These are phyloP conservation scores for Lippia alba DNA, from an alignment of 305 asterid species.

Conservation along the genomic window DNA sequence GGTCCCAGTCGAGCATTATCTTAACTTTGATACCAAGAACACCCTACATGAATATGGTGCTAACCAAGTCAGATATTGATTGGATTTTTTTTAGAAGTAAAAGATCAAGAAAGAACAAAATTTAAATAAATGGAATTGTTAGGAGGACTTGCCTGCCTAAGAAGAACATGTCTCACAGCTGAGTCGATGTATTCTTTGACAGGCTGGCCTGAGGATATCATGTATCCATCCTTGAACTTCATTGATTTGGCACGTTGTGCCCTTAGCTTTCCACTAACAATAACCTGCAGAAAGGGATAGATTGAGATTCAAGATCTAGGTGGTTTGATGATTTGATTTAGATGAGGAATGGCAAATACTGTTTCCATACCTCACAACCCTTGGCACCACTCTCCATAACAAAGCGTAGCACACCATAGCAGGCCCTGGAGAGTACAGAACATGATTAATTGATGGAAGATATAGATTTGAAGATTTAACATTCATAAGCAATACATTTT, in stretches of 20 bases:
- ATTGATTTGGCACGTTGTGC: slow-evolving; percentile 2
- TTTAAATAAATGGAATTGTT: background rate
- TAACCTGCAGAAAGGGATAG: background rate
- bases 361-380: background rate
- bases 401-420: slow-evolving; percentile 3
- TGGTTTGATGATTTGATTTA: background rate
- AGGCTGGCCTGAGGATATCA: background rate
- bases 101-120: background rate
- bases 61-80: background rate
- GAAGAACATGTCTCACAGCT: background rate
- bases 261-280: slow-evolving; percentile 2
- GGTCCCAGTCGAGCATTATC: slow-evolving; percentile 49
- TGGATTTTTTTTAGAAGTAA: background rate
- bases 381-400: slow-evolving; percentile 5
- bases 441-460: background rate
- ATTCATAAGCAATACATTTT: no score
- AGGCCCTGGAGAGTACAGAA: background rate
- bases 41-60: background rate
- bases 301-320: background rate
- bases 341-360: background rate
- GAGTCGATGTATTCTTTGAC: background rate
- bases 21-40: slow-evolving; percentile 42
- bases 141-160: background rate
- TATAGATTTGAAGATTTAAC: background rate
- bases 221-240: background rate